Evolutionary conservation across 2,329 filamentous ascomycete species (phyloP).

Genomic region (Ceratocystiopsis brevicomis): DNA sequence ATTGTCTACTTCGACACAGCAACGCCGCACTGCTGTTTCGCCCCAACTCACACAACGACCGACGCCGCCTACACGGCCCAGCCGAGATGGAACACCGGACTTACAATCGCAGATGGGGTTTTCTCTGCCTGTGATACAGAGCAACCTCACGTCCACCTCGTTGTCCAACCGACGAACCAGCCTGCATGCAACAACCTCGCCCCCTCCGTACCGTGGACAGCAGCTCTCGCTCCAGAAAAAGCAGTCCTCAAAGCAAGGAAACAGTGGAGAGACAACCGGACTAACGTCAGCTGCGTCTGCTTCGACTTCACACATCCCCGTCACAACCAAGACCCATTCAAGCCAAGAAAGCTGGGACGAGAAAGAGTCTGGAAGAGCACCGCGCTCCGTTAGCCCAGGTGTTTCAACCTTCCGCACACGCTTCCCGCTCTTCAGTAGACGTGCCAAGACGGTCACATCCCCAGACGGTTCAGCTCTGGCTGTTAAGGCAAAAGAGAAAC

Average conservation of each 20-base stretch:
- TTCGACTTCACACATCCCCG: not conserved
- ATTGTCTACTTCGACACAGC: conserved; percentile 9
- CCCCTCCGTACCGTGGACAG: conserved; percentile 1
- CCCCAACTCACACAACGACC: conserved; percentile 12
- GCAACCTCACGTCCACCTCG: conserved; percentile 34
- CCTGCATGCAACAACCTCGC: conserved; percentile 7
- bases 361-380: conserved; percentile 6
- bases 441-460: conserved; percentile 43
- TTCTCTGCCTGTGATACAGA: conserved; percentile 39
- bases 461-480: conserved; percentile 23
- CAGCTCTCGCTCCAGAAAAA: conserved; percentile 7
- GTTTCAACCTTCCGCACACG: conserved; percentile 39
- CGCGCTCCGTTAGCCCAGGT: conserved; percentile 35
- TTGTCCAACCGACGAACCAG: conserved; percentile 30
- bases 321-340: not conserved
- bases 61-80: conserved; percentile 40
- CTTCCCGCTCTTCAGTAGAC: conserved; percentile 63
- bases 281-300: not conserved
- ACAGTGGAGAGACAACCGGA: too few species aligned
- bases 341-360: not conserved
- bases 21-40: conserved; percentile 11
- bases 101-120: conserved; percentile 36
- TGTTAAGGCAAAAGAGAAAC: too few species aligned
- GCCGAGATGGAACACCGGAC: conserved; percentile 46
- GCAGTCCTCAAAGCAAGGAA: conserved; percentile 14